Percentiles rank a stretch among this genome's conserved stretches.
These are phyloP conservation scores for Wallacemonas sp. DNA, from an alignment of 208 protist species.

Conservation along the genomic window DNA sequence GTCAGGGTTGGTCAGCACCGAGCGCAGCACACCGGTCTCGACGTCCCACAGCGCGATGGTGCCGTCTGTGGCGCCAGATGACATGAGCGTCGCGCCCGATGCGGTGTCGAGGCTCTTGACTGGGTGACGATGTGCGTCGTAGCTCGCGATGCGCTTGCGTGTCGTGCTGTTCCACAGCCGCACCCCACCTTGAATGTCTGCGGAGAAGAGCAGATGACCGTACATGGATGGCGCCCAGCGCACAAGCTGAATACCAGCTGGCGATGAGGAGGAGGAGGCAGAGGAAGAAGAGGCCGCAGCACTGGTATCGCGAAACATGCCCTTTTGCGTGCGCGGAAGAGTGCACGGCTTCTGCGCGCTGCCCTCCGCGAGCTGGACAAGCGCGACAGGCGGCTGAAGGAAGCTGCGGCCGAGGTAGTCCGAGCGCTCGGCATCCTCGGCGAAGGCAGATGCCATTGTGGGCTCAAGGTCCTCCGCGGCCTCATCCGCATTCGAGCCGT, in stretches of 20 bases:
- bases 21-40: slow-evolving; percentile 75
- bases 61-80: slow-evolving; percentile 90
- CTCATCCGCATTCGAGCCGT: not conserved
- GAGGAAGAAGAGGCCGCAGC: slow-evolving; percentile 4
- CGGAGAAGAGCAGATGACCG: slow-evolving; percentile 95
- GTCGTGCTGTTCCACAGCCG: slow-evolving; percentile 92
- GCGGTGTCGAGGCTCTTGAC: slow-evolving; percentile 93
- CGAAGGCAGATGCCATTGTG: slow-evolving; percentile 29
- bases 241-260: slow-evolving; percentile 88
- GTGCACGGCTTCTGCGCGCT: slow-evolving; percentile 26
- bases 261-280: slow-evolving; percentile 10
- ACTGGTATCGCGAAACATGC: slow-evolving; percentile 24
- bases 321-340: slow-evolving; percentile 49
- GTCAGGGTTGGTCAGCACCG: slow-evolving; percentile 71
- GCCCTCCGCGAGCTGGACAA: slow-evolving; percentile 35
- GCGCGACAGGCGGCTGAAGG: slow-evolving; percentile 52
- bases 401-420: slow-evolving; percentile 83
- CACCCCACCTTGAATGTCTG: slow-evolving; percentile 82
- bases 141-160: slow-evolving; percentile 87
- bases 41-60: slow-evolving; percentile 95
- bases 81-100: slow-evolving; percentile 84
- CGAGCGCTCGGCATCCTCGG: slow-evolving; percentile 41
- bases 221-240: slow-evolving; percentile 89
- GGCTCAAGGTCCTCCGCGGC: slow-evolving; percentile 4
- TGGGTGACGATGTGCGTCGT: slow-evolving; percentile 88